Evolutionary conservation across 495 filamentous ascomycete species (phyloP), one percentile per base, ranked within the genome.

Genomic region (Penicillium daleae): DNA sequence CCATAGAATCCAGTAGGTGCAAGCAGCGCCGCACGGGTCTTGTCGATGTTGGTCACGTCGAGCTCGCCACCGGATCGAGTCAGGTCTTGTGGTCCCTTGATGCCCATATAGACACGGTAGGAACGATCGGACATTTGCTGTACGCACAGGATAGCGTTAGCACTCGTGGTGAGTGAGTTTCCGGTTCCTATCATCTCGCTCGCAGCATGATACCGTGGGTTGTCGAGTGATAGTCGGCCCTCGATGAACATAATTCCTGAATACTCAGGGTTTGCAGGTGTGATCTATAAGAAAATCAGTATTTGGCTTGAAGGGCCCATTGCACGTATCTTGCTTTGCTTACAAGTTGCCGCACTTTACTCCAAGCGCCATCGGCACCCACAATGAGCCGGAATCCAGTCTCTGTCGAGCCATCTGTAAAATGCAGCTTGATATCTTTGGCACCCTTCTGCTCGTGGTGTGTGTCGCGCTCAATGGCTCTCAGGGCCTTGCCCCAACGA

Each of bases 301-400:
- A 17, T 35, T 19, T 19, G 7, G 3, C 1, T n/a, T 24, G 2
- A 9, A 33, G 15, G 13, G 10, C 19, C 10, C 26, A 32, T 54
- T 10, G 46, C 15, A 24, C 22, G 7, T 3, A 17, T 44, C 13
- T 1, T 27, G 32, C 54, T 9, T 1, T 27, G 32, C 54, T 61
- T 57, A 71, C 68, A 57, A 71, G 26, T 42, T 67, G 67, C 24
- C 86, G 76, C 1, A 85, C 78, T 60, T 78, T 79, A 46, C 79
- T 83, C 81, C 84, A 87, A 15, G 81, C 81, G 9, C 87, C 86
- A 63, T 89, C 86, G 6, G 85, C 85, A 17, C 87, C 86, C 39
- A 88, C 79, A 4, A 89, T 40, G 31, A 70, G 61, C 5, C 39
- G 26, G 22, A 70, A 66, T 8, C 61, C 58, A 59, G 58, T 64